These are phyloP conservation scores for Rheum nobile DNA, from an alignment of 148 eudicot species.

Conservation along the genomic window DNA sequence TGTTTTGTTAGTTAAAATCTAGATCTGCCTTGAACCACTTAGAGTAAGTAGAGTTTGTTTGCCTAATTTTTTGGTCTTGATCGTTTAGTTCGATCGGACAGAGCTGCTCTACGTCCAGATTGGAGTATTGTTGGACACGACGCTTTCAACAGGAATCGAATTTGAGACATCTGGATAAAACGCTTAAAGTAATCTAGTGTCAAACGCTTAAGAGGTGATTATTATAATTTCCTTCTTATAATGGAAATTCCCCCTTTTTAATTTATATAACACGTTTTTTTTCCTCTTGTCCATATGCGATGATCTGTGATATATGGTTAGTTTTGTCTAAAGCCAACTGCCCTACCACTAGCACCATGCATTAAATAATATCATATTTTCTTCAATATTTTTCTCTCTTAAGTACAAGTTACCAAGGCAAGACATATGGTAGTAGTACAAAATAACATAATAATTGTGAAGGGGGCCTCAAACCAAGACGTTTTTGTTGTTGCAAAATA, in stretches of 20 bases:
- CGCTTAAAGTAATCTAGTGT: no score
- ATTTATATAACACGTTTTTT: no score
- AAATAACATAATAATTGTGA: slow-evolving; percentile 4
- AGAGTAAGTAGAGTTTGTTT: neutral
- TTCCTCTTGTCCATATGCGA: neutral
- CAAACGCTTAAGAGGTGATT: no score
- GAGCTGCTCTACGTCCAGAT: no score
- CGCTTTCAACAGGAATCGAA: no score
- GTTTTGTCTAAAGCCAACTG: neutral
- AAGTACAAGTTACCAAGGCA: neutral
- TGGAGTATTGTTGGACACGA: no score
- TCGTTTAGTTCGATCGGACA: no score
- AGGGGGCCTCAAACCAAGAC: neutral
- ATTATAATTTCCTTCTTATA: no score
- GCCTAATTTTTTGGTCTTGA: no score
- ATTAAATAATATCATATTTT: neutral
- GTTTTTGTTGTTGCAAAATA: neutral
- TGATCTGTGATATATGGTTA: neutral
- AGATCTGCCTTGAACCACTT: neutral
- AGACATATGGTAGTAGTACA: neutral
- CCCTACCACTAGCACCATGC: slow-evolving; percentile 2
- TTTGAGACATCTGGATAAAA: no score
- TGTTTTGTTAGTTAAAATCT: neutral
- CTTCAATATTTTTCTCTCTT: neutral
- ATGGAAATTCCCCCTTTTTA: no score